These are phyloP conservation scores for Lepiota venenata DNA, from an alignment of 768 basidiomycete species.

Conservation along the genomic window DNA sequence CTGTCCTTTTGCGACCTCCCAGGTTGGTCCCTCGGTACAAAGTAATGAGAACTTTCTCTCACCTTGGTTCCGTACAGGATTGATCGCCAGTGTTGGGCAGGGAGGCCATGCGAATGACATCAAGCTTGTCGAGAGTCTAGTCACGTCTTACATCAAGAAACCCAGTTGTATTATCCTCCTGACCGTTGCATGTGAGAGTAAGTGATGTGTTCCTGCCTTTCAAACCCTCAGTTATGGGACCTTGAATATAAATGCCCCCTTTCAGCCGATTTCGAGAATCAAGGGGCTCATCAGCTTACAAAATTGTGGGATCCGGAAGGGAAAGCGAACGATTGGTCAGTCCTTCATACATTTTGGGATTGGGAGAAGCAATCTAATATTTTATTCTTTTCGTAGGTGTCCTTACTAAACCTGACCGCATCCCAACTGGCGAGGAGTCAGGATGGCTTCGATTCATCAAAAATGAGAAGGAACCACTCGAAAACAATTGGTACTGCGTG, in stretches of 20 bases:
- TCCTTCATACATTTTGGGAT: background rate
- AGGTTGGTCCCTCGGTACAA: conserved; percentile 24
- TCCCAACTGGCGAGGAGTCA: conserved; percentile 49
- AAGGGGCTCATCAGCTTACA: conserved; percentile 65
- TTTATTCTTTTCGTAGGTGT: conserved; percentile 43
- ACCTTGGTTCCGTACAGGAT: conserved; percentile 29
- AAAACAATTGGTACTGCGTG: conserved; percentile 59
- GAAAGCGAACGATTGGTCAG: conserved; percentile 68
- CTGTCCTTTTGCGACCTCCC: conserved; percentile 66
- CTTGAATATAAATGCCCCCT: too few relatives aligned
- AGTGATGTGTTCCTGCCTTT: conserved; percentile 12
- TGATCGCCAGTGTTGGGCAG: conserved; percentile 55
- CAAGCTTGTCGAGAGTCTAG: conserved; percentile 55
- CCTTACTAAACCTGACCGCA: conserved; percentile 77
- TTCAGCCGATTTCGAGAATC: conserved; percentile 78
- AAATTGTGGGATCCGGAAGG: conserved; percentile 57
- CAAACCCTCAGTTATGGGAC: background rate
- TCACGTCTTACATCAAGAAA: conserved; percentile 54
- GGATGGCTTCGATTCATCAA: conserved; percentile 56
- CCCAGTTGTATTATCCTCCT: conserved; percentile 63
- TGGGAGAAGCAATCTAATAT: too few relatives aligned
- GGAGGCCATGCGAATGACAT: conserved; percentile 53
- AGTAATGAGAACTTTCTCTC: background rate
- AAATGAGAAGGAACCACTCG: conserved; percentile 47
- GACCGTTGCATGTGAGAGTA: conserved; percentile 63